Base-by-base conservation (phyloP, 2,329 filamentous ascomycete species). In the Botryotinia convoluta region DNA sequence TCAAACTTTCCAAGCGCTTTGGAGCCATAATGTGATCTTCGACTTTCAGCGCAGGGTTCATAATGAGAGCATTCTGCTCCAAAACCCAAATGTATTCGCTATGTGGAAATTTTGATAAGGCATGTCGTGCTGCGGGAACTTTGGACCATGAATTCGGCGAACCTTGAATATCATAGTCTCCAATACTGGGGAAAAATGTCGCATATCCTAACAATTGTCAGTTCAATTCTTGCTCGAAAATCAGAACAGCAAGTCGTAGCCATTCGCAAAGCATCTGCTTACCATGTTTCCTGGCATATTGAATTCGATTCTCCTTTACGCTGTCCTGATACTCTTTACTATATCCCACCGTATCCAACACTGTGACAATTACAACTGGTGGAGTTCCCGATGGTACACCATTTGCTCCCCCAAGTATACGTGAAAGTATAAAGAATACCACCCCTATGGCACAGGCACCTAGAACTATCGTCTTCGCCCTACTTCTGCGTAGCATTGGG, bases 211-310 rank as follows among this genome's bases (percentile, higher is more conserved):
- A 16, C 57, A 44, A 54, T 63, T 37, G 48, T 73, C 64, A 71
- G 45, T 62, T 65, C 39, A n/a, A 54, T 12, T 60, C 42, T 37
- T 26, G 64, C 69, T 75, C 44, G 22, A 51, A n/a, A 64, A 20
- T 6, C 39, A 60, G 62, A 37, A 59, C 59, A 35, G 48, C 26
- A 51, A 68, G 44, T 42, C 59, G 61, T 29, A 57, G 39, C 63
- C 39, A 68, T 60, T 65, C 45, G 54, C 62, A 18, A 20, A 57
- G 54, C 22, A 35, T 62, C 44, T 54, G 77, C 87, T 80, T 87
- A 97, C 95, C 95, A 84, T 98, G 94, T 81, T 89, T 91, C 76
- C 89, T 87, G 12, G 95, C 96, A 83, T 98, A 99, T 75, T 92
- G 88, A 79, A 92, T 87, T 78, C 96, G 87, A 82, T 99, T 99